A percentile compares a stretch with the other conserved stretches of the same genome.
Evolutionary conservation across 352 stramenopile genomes (phyloP).

Genomic region (Phytophthora fragariae): DNA sequence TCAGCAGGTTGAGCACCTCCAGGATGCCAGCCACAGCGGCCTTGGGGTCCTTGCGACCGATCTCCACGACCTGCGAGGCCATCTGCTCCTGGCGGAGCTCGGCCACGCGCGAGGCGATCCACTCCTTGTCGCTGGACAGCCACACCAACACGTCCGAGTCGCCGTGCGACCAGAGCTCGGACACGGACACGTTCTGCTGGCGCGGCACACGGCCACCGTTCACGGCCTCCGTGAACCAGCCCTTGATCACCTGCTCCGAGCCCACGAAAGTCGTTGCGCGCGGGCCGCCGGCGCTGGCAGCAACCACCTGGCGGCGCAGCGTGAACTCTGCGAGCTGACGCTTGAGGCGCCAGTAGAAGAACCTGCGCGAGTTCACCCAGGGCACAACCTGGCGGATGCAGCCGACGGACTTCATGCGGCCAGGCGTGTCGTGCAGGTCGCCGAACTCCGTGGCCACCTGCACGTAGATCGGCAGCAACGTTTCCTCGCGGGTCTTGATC

Average conservation of each 20-base stretch:
- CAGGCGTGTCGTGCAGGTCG: conserved; percentile 99
- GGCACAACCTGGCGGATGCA: conserved; percentile 98
- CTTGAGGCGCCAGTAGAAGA: conserved; percentile 99
- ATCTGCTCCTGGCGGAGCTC: conserved; percentile 76
- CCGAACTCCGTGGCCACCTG: conserved; percentile 99
- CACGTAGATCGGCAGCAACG: conserved; percentile 97
- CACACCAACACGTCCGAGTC: conserved; percentile 88
- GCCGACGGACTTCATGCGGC: conserved; percentile 99
- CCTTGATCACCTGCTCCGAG: conserved; percentile 72
- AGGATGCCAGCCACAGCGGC: conserved; percentile 86
- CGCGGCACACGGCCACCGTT: conserved; percentile 76
- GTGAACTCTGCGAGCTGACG: conserved; percentile 97
- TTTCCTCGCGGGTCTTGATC: conserved; percentile 93
- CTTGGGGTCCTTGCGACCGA: conserved; percentile 83
- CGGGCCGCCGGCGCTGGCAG: conserved; percentile 39
- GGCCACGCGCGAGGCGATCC: conserved; percentile 66
- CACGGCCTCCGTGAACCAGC: conserved; percentile 85
- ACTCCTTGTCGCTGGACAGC: conserved; percentile 82
- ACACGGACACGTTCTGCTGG: conserved; percentile 69
- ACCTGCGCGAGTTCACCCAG: conserved; percentile 95
- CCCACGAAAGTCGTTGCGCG: conserved; percentile 54
- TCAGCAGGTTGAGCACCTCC: conserved; percentile 85
- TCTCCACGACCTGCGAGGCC: conserved; percentile 75
- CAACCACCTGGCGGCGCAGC: conserved; percentile 74
- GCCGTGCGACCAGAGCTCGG: conserved; percentile 66